Conservation (phyloP, 1,284 basidiomycete genomes). For the Puccinia triticina region DNA sequence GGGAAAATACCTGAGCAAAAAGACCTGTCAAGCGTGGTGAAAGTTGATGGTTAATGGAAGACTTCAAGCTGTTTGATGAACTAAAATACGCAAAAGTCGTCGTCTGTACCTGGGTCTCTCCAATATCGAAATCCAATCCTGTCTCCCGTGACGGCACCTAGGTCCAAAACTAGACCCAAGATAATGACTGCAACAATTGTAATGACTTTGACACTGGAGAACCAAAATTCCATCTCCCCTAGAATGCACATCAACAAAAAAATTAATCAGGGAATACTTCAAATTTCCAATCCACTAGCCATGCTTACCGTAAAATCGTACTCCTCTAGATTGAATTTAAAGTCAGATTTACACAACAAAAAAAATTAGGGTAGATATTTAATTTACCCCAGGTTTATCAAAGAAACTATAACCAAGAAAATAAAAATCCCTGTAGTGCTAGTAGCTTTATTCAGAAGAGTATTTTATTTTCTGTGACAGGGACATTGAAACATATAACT, state of each 20-base stretch:
- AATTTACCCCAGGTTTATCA: slow-evolving; percentile 49
- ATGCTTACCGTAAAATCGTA: slow-evolving; percentile 46
- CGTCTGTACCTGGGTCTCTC: slow-evolving; percentile 67
- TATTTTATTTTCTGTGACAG: background rate
- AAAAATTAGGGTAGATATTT: background rate
- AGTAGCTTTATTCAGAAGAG: background rate
- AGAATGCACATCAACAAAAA: background rate
- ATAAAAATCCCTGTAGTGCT: slow-evolving; percentile 40
- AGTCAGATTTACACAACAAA: background rate
- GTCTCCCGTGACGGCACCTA: slow-evolving; percentile 60
- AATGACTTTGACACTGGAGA: slow-evolving; percentile 67
- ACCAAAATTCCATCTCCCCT: slow-evolving; percentile 67
- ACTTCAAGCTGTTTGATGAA: background rate
- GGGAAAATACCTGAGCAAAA: slow-evolving; percentile 37
- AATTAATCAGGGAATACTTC: background rate
- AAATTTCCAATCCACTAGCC: background rate
- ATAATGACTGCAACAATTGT: slow-evolving; percentile 67
- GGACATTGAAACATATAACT: slow-evolving; percentile 3
- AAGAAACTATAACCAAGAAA: slow-evolving; percentile 36
- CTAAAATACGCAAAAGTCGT: background rate
- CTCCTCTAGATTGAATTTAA: slow-evolving; percentile 29
- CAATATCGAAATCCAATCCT: slow-evolving; percentile 73
- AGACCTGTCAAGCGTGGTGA: background rate
- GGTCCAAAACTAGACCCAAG: slow-evolving; percentile 64
- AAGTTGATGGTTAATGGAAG: background rate